Conservation (phyloP, 371 early-diverging fungal species). For the Mortierella sp. region DNA sequence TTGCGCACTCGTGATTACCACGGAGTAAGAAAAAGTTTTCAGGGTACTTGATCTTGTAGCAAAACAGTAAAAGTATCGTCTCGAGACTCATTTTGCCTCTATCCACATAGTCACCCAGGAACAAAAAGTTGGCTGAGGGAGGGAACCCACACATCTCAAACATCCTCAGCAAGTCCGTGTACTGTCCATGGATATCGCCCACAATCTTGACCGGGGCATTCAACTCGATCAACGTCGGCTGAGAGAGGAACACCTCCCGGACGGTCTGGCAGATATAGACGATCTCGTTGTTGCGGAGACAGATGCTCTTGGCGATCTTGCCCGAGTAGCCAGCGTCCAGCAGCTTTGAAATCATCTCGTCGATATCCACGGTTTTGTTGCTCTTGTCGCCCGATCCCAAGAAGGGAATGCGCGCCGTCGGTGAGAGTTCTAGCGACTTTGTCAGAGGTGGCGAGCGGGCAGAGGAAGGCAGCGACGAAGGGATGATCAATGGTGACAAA, state of each 20-base stretch:
- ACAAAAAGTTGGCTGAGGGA: constrained; percentile 92
- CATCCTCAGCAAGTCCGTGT: constrained; percentile 89
- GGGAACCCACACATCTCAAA: constrained; percentile 97
- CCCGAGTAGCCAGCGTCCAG: constrained; percentile 84
- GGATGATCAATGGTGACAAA: constrained; percentile 35
- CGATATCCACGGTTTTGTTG: constrained; percentile 75
- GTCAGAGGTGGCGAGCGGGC: constrained; percentile 38
- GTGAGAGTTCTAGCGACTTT: constrained; percentile 42
- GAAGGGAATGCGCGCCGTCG: constrained; percentile 47
- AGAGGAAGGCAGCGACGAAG: constrained; percentile 13
- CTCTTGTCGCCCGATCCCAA: constrained; percentile 38
- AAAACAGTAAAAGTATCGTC: constrained; percentile 93
- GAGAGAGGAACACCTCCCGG: constrained; percentile 93
- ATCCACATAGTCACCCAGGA: constrained; percentile 99
- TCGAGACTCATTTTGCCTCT: constrained; percentile 98
- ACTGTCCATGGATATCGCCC: constrained; percentile 98
- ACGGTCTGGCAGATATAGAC: constrained; percentile 88
- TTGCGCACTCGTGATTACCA: constrained; percentile 99
- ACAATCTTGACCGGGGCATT: constrained; percentile 98
- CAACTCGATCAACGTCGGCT: constrained; percentile 96
- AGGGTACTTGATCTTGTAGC: constrained; percentile 98
- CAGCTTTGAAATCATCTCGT: constrained; percentile 90
- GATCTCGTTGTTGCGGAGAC: constrained; percentile 90
- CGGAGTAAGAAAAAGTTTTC: constrained; percentile 97
- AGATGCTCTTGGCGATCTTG: constrained; percentile 83